These are phyloP conservation scores for Purpureocillium lavendulum DNA, from an alignment of 2,329 filamentous ascomycete species.

Conservation along the genomic window DNA sequence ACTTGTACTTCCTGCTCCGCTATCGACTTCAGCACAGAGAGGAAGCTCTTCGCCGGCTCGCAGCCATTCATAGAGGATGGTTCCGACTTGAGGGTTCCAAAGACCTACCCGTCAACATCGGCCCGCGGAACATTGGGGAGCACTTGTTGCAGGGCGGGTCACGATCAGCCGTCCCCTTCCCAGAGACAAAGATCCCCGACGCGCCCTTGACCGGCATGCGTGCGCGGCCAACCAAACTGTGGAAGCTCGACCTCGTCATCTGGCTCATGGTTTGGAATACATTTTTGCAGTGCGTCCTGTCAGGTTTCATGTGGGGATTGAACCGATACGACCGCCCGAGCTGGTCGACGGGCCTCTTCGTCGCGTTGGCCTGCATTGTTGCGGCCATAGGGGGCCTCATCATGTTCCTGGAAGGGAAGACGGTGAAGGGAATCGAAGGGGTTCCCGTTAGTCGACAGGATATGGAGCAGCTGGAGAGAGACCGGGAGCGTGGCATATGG, in stretches of 20 bases:
- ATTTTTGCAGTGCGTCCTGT: conserved; percentile 64
- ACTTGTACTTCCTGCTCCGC: conserved; percentile 63
- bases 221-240: conserved; percentile 56
- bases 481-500: conserved; percentile 45
- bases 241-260: conserved; percentile 74
- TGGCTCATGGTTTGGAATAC: conserved; percentile 77
- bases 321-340: conserved; percentile 65
- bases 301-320: conserved; percentile 76
- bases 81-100: conserved; percentile 63
- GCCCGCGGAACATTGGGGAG: conserved; percentile 41
- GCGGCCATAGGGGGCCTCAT: conserved; percentile 61
- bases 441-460: conserved; percentile 54
- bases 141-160: conserved; percentile 29
- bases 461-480: conserved; percentile 36
- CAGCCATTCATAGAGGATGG: conserved; percentile 68
- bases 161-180: conserved; percentile 45
- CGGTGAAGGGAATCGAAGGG: conserved; percentile 64
- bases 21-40: conserved; percentile 49
- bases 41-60: conserved; percentile 56
- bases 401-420: conserved; percentile 63
- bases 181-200: conserved; percentile 53
- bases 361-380: conserved; percentile 63
- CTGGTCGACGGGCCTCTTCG: conserved; percentile 74
- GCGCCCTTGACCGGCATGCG: conserved; percentile 64
- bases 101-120: conserved; percentile 42